phyloP scores from a whole-genome alignment of 2,329 filamentous ascomycete species.

The Cladophialophora carrionii region DNA sequence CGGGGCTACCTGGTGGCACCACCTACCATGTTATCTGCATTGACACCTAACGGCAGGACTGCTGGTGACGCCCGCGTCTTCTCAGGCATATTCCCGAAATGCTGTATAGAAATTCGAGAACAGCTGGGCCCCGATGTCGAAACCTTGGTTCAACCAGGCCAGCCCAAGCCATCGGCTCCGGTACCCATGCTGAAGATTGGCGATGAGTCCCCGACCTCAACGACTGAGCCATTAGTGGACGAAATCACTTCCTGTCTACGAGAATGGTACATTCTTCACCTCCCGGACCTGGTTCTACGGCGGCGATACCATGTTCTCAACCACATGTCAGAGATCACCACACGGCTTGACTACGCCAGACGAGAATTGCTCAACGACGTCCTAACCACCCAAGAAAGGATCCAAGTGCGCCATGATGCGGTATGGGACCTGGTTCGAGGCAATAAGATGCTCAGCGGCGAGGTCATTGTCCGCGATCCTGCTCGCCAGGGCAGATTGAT shows the following conservation, averaged over 20 bases:
- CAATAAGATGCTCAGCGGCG: slow-evolving; percentile 90
- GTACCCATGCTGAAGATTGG: slow-evolving; percentile 98
- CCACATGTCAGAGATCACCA: slow-evolving; percentile 76
- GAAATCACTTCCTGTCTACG: slow-evolving; percentile 95
- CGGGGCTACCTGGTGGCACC: slow-evolving; percentile 94
- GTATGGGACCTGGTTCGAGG: slow-evolving; percentile 94
- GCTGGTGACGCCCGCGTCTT: slow-evolving; percentile 95
- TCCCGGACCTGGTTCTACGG: slow-evolving; percentile 85
- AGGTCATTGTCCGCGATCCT: slow-evolving; percentile 93
- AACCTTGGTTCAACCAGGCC: slow-evolving; percentile 17
- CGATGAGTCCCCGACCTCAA: slow-evolving; percentile 90
- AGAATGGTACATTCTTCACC: slow-evolving; percentile 97
- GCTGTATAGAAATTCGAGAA: slow-evolving; percentile 92
- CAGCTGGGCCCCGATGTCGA: slow-evolving; percentile 63
- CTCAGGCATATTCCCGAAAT: slow-evolving; percentile 95
- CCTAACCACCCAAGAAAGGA: slow-evolving; percentile 81
- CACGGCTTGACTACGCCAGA: slow-evolving; percentile 79
- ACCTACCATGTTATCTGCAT: slow-evolving; percentile 84
- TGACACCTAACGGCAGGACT: slow-evolving; percentile 89
- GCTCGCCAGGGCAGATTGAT: slow-evolving; percentile 79
- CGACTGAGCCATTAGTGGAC: slow-evolving; percentile 88
- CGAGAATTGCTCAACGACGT: slow-evolving; percentile 94
- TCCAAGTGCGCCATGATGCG: slow-evolving; percentile 78
- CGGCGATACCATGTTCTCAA: slow-evolving; percentile 81
- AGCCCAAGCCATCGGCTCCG: slow-evolving; percentile 77